Base-by-base conservation (phyloP, 1,139 yeast genomes). In the Lodderomyces elongisporus region DNA sequence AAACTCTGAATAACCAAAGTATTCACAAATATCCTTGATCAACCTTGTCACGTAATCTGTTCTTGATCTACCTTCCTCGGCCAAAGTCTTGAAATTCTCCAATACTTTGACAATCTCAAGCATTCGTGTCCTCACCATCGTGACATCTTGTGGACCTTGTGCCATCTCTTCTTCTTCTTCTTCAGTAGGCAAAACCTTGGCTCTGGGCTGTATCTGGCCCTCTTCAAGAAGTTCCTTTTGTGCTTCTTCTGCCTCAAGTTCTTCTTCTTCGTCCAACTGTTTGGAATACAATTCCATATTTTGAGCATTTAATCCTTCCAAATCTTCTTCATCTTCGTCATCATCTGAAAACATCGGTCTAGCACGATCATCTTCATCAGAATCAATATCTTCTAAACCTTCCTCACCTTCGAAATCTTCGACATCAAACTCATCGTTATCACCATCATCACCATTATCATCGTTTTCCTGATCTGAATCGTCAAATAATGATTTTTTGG, bases 1-100 rank as follows among this genome's bases (percentile, higher is more conserved):
- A 56, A 83, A 88, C 48, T 79, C 85, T n/a, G 91, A 77, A 63
- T 93, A 93, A n/a, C 98, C 98, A 54, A 89, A 93, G 64, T 93
- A 93, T 51, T 82, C 85, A 57, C 93, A 80, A 34, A 93, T 85
- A 60, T 93, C 99, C 46, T 74, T 73, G 18, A 88, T 60, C 41
- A 91, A 69, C 59, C 94, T 80, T 34, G 77, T 77, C 32, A 76
- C 68, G 54, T 91, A 88, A 42, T 88, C 95, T 18, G 81, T 64
- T 62, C 98, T 78, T 27, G 93, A 80, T 54, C 76, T 78, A 9
- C 94, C 95, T 52, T 79, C 91, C 54, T 88, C 95, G 13, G 91
- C 85, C 48, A 88, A 59, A 31, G 70, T 81, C 52, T 81, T 81
- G 63, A 89, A 88, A 60, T 91, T 87, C 56, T 89, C 97, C 48